Percentiles rank a stretch among this genome's conserved stretches.
Conservation (phyloP, 345 rosid genomes). For the Eucalyptus tenuipes region DNA sequence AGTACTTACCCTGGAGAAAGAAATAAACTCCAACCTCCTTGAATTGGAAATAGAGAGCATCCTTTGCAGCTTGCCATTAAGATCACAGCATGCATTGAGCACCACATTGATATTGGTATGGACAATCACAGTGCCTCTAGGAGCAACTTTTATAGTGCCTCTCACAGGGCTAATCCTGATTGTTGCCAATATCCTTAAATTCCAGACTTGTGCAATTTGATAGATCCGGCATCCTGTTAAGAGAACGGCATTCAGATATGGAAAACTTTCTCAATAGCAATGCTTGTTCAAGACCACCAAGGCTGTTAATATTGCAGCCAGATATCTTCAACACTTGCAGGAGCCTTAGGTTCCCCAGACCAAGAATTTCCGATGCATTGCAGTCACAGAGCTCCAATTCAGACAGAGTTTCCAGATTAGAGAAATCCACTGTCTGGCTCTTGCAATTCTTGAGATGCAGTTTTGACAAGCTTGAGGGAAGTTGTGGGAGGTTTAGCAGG, state of each 20-base stretch:
- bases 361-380: not conserved
- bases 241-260: not conserved
- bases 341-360: not conserved
- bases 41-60: not conserved
- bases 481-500: not conserved
- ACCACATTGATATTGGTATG: not conserved
- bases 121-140: not conserved
- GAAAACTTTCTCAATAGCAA: not conserved
- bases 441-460: not conserved
- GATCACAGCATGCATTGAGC: not conserved
- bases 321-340: not conserved
- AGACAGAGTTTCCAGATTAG: not conserved
- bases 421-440: not conserved
- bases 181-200: not conserved
- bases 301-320: not conserved
- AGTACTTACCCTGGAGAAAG: not conserved
- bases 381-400: not conserved
- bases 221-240: not conserved
- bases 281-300: not conserved
- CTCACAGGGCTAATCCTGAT: not conserved
- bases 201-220: not conserved
- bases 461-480: not conserved
- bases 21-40: not conserved
- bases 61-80: not conserved
- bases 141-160: not conserved